Evolutionary conservation across 2,329 filamentous ascomycete species (phyloP).

Genomic region (Fusarium concolor): DNA sequence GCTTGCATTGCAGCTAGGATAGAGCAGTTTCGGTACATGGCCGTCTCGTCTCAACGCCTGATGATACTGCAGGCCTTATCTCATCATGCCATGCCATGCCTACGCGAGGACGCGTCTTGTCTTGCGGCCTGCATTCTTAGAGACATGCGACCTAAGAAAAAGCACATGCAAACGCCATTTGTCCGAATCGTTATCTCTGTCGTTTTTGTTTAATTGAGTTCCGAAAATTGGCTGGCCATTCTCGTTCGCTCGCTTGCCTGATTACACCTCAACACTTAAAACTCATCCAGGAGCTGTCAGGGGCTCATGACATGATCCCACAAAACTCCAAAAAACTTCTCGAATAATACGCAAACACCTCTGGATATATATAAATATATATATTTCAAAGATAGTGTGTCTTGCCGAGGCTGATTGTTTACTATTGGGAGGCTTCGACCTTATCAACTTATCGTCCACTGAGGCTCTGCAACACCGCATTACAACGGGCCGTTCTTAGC

Average conservation of each 20-base stretch:
- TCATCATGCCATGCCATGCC: slow-evolving; percentile 31
- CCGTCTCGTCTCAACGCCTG: slow-evolving; percentile 12
- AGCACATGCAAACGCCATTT: slow-evolving; percentile 17
- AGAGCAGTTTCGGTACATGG: slow-evolving; percentile 30
- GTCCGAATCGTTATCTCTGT: slow-evolving; percentile 23
- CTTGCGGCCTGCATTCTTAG: slow-evolving; percentile 18
- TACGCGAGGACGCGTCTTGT: slow-evolving; percentile 9
- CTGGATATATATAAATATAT: not conserved
- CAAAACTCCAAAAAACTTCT: not conserved
- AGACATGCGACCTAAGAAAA: slow-evolving; percentile 21
- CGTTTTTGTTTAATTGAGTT: slow-evolving; percentile 1
- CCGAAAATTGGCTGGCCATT: slow-evolving; percentile 6
- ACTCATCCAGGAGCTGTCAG: not conserved
- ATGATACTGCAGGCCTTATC: slow-evolving; percentile 40
- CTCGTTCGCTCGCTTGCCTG: slow-evolving; percentile 24
- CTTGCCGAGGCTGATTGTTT: not conserved
- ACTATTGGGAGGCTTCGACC: not conserved
- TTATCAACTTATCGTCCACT: slow-evolving; percentile 20
- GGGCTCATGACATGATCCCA: not conserved
- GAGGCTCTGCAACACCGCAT: slow-evolving; percentile 26
- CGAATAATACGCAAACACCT: not conserved
- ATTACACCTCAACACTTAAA: slow-evolving; percentile 4
- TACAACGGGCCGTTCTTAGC: slow-evolving; percentile 32
- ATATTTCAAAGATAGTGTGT: not conserved
- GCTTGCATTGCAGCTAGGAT: slow-evolving; percentile 43